A percentile compares a stretch with the other conserved stretches of the same genome.
Conservation (phyloP, 306 rosid genomes). For the Astragalus membranaceus region DNA sequence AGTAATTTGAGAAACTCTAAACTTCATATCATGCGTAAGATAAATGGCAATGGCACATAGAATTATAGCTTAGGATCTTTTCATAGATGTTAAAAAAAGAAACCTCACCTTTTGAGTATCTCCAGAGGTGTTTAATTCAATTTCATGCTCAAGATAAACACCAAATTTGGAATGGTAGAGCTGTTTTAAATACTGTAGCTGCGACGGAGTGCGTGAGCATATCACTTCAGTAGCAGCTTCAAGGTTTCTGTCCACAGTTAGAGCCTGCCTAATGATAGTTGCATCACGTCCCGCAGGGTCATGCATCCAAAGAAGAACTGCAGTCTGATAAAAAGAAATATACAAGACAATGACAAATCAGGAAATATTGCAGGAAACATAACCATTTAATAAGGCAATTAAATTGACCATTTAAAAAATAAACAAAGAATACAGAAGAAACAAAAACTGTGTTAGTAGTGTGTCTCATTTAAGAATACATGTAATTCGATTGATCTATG, state of each 20-base stretch:
- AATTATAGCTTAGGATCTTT: constrained; percentile 32
- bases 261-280: constrained; percentile 33
- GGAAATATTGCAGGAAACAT: too few relatives aligned
- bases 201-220: constrained; percentile 69
- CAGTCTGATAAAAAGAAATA: constrained; percentile 39
- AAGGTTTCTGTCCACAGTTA: constrained; percentile 22
- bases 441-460: not conserved
- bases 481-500: not conserved
- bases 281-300: constrained; percentile 73
- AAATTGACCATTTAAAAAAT: not conserved
- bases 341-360: not conserved
- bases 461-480: not conserved
- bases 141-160: constrained; percentile 45
- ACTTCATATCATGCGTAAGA: not conserved
- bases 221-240: constrained; percentile 66
- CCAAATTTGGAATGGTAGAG: constrained; percentile 47
- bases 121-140: constrained; percentile 36
- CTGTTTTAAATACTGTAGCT: constrained; percentile 59
- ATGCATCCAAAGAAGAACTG: constrained; percentile 65
- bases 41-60: constrained; percentile 13
- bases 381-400: too few relatives aligned
- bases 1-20: too few relatives aligned
- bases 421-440: not conserved
- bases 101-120: constrained; percentile 50
- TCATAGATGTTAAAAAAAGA: not conserved